phyloP scores from a whole-genome alignment of 1,284 basidiomycete genomes.

The Pseudozyma pruni region DNA sequence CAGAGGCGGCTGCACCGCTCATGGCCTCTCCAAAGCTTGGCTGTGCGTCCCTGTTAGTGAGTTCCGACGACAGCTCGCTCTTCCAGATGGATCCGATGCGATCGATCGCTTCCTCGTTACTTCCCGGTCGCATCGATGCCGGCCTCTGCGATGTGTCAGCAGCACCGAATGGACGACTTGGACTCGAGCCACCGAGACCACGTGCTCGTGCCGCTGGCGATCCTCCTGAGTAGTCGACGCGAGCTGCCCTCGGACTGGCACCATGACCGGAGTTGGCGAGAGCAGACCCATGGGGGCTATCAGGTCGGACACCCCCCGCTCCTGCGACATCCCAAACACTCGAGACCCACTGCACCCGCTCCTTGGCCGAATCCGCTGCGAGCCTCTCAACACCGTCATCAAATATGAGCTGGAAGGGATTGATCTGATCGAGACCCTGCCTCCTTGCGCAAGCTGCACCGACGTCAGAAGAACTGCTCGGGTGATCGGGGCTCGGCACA shows the following conservation, averaged over 20 bases:
- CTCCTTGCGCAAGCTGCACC: conserved; percentile 46
- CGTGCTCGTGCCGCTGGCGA: conserved; percentile 8
- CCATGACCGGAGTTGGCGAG: conserved; percentile 22
- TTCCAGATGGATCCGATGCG: conserved; percentile 53
- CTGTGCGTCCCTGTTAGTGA: conserved; percentile 33
- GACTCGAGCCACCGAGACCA: conserved; percentile 9
- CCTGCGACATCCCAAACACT: conserved; percentile 38
- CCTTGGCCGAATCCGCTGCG: conserved; percentile 52
- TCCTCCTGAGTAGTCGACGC: not conserved
- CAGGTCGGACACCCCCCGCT: conserved; percentile 5
- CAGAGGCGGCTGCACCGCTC: conserved; percentile 15
- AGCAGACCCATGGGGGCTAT: conserved; percentile 20
- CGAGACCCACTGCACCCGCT: conserved; percentile 57
- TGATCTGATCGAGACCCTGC: conserved; percentile 49
- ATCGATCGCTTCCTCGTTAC: conserved; percentile 44
- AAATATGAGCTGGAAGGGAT: conserved; percentile 62
- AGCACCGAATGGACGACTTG: conserved; percentile 7
- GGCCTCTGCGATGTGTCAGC: conserved; percentile 20
- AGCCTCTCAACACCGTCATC: conserved; percentile 62
- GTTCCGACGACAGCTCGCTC: conserved; percentile 49
- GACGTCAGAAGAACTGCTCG: conserved; percentile 44
- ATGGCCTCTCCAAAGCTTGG: conserved; percentile 42
- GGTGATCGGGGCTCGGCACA: conserved; percentile 55
- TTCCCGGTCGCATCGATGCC: conserved; percentile 19
- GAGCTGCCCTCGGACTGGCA: not conserved